Evolutionary conservation across 1,139 yeast species (phyloP).

Genomic region (Pichia sp.): DNA sequence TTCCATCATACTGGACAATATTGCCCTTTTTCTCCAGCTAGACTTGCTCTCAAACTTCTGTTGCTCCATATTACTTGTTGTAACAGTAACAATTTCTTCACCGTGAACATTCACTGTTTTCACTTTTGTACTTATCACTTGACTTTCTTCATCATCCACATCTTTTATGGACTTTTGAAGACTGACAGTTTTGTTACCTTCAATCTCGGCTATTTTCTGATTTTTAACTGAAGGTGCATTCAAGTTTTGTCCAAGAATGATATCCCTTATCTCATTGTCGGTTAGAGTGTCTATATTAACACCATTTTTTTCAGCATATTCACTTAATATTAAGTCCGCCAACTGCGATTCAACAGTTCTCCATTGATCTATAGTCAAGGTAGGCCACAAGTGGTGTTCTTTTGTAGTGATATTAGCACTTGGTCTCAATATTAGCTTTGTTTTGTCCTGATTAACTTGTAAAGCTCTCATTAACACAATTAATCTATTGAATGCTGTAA

Average conservation of each 20-base stretch:
- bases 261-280: conserved; percentile 87
- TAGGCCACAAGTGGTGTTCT: conserved; percentile 90
- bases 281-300: conserved; percentile 84
- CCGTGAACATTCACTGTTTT: conserved; percentile 90
- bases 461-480: conserved; percentile 74
- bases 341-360: conserved; percentile 77
- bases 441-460: conserved; percentile 67
- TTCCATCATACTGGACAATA: conserved; percentile 67
- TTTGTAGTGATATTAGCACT: conserved; percentile 62
- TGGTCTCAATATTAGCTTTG: conserved; percentile 71
- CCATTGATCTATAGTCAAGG: conserved; percentile 86
- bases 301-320: conserved; percentile 78
- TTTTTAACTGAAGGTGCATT: conserved; percentile 82
- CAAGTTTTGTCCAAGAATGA: conserved; percentile 90
- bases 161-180: conserved; percentile 5
- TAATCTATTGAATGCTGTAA: conserved; percentile 88
- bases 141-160: conserved; percentile 23
- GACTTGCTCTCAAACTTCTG: conserved; percentile 74
- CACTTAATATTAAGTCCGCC: conserved; percentile 79
- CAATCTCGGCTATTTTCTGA: conserved; percentile 71
- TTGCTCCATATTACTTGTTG: conserved; percentile 86
- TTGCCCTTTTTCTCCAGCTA: conserved; percentile 88
- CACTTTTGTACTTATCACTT: conserved; percentile 70
- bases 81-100: conserved; percentile 88
- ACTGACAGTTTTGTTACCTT: conserved; percentile 34